These are phyloP conservation scores for Graphiopsis chlorocephala DNA, from an alignment of 2,329 filamentous ascomycete species.

Conservation along the genomic window DNA sequence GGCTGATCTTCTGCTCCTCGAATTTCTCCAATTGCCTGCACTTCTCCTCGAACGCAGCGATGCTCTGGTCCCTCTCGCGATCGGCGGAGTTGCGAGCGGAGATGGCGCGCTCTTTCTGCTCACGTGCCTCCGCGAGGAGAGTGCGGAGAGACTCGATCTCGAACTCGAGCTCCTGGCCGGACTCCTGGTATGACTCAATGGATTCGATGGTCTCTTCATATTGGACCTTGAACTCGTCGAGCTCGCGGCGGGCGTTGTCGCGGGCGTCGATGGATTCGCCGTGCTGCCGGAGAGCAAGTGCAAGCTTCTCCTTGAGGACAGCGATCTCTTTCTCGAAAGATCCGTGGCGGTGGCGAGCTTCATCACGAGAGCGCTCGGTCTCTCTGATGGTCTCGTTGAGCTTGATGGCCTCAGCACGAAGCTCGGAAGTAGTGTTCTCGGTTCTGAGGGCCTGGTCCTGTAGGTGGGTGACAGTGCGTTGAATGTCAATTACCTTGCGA, in stretches of 20 bases:
- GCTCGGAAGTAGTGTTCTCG: constrained; percentile 6
- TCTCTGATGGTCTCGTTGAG: constrained; percentile 27
- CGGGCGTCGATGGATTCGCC: constrained; percentile 23
- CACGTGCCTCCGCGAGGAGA: constrained; percentile 29
- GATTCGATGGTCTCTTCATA: constrained; percentile 31
- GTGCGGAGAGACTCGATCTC: constrained; percentile 31
- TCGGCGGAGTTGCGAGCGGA: constrained; percentile 28
- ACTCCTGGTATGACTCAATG: not conserved
- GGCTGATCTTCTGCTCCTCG: constrained; percentile 20
- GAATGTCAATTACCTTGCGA: constrained; percentile 24
- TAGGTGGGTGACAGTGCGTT: constrained; percentile 25
- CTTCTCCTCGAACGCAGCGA: constrained; percentile 27
- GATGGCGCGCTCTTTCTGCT: constrained; percentile 33
- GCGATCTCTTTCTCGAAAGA: constrained; percentile 24
- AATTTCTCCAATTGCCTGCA: constrained; percentile 29
- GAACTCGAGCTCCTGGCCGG: constrained; percentile 19
- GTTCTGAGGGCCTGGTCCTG: constrained; percentile 18
- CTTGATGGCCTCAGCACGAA: constrained; percentile 24
- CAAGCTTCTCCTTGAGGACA: constrained; percentile 27
- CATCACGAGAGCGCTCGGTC: constrained; percentile 31
- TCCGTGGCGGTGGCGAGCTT: constrained; percentile 26
- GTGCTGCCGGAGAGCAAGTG: constrained; percentile 27
- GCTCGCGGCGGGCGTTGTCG: constrained; percentile 26
- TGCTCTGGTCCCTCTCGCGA: constrained; percentile 27
- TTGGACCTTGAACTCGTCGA: constrained; percentile 25